Evolutionary conservation across 108 stramenopile genomes (phyloP).

Genomic region (Conticribra guillardii): DNA sequence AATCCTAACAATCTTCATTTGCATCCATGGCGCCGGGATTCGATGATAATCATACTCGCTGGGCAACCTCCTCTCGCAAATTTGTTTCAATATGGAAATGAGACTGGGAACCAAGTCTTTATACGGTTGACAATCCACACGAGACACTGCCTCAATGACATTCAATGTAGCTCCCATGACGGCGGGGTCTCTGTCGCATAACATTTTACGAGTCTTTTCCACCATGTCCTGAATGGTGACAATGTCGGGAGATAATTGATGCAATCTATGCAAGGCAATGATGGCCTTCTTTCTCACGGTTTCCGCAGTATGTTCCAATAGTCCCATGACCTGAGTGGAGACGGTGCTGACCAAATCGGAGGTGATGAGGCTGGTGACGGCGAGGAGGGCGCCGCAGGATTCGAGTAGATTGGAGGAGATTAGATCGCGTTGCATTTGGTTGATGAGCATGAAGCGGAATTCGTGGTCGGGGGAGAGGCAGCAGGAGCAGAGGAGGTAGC

Average conservation of each 20-base stretch:
- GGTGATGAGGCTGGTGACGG: conserved; percentile 87
- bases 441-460: conserved; percentile 99
- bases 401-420: conserved; percentile 91
- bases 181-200: conserved; percentile 96
- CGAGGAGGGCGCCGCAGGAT: conserved; percentile 88
- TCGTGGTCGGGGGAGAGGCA: conserved; percentile 96
- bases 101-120: conserved; percentile 95
- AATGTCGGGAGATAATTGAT: conserved; percentile 86
- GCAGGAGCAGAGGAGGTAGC: conserved; percentile 92
- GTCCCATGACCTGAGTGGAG: conserved; percentile 66
- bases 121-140: conserved; percentile 71
- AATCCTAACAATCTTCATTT: conserved; percentile 94
- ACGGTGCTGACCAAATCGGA: conserved; percentile 95
- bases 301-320: conserved; percentile 73
- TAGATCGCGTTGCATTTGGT: conserved; percentile 98
- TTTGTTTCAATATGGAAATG: conserved; percentile 96
- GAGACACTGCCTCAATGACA: conserved; percentile 88
- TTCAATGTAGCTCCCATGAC: conserved; percentile 96
- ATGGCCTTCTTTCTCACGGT: conserved; percentile 96
- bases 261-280: conserved; percentile 89
- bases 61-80: conserved; percentile 96
- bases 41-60: conserved; percentile 99
- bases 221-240: conserved; percentile 75
- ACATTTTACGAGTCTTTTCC: conserved; percentile 88
- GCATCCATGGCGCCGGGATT: conserved; percentile 99